phyloP scores from a whole-genome alignment of 768 basidiomycete genomes.

The Tricholoma hemisulphureum region DNA sequence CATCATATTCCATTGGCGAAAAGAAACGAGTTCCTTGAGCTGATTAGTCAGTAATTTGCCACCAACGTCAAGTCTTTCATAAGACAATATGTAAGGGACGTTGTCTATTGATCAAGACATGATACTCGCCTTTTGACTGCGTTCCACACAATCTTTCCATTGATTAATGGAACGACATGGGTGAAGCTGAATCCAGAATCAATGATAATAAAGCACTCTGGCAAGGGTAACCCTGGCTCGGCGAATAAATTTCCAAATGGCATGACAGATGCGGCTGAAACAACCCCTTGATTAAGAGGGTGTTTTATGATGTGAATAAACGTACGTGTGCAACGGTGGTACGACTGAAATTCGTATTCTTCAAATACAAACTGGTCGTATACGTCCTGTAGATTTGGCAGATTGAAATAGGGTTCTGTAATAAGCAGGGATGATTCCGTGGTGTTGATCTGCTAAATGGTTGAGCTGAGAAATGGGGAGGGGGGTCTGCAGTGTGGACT shows the following conservation, averaged over 20 bases:
- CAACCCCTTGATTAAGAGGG: slow-evolving; percentile 9
- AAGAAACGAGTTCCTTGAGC: slow-evolving; percentile 89
- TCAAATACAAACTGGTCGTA: slow-evolving; percentile 97
- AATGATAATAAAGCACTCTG: slow-evolving; percentile 80
- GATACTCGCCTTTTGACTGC: slow-evolving; percentile 73
- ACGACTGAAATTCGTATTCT: slow-evolving; percentile 90
- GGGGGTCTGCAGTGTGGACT: slow-evolving; percentile 14
- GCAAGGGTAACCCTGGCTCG: slow-evolving; percentile 42
- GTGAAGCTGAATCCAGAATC: slow-evolving; percentile 96
- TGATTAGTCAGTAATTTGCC: slow-evolving; percentile 96
- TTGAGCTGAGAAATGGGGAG: not conserved
- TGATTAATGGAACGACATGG: slow-evolving; percentile 82
- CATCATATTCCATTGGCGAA: slow-evolving; percentile 98
- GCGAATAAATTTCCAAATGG: slow-evolving; percentile 74
- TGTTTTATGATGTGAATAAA: slow-evolving; percentile 13
- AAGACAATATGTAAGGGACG: slow-evolving; percentile 7
- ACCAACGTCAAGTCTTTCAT: slow-evolving; percentile 82
- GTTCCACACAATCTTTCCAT: slow-evolving; percentile 70
- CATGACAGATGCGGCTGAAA: slow-evolving; percentile 74
- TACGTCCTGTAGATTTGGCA: slow-evolving; percentile 86
- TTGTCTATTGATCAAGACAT: slow-evolving; percentile 9
- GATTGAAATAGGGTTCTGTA: slow-evolving; percentile 93
- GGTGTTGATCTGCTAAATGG: slow-evolving; percentile 60
- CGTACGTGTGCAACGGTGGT: slow-evolving; percentile 80
- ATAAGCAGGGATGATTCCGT: slow-evolving; percentile 73